phyloP scores from a whole-genome alignment of 2,329 filamentous ascomycete genomes.

The Fusarium fracticaudum region DNA sequence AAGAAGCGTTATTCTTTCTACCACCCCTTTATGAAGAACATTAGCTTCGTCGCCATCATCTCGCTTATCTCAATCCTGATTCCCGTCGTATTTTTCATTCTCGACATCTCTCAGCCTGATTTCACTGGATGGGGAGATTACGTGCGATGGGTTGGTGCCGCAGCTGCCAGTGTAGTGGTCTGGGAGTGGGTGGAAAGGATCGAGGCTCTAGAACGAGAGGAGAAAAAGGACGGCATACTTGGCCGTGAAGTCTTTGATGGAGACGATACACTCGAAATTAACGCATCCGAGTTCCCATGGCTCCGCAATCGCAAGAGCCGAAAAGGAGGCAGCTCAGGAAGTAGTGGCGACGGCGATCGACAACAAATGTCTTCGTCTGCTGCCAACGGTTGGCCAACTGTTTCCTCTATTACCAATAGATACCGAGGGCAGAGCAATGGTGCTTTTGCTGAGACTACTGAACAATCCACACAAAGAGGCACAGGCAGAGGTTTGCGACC shows the following conservation, averaged over 20 bases:
- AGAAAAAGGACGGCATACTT: constrained; percentile 92
- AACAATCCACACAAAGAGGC: constrained; percentile 41
- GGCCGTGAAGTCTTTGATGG: constrained; percentile 93
- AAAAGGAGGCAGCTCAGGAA: constrained; percentile 40
- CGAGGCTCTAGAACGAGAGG: constrained; percentile 89
- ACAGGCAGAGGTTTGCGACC: constrained; percentile 56
- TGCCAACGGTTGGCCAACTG: constrained; percentile 43
- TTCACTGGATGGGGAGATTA: constrained; percentile 95
- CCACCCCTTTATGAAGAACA: constrained; percentile 90
- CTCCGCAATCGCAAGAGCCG: constrained; percentile 50
- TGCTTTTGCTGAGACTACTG: constrained; percentile 30
- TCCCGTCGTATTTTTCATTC: constrained; percentile 90
- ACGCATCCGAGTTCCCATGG: constrained; percentile 62
- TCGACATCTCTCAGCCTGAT: constrained; percentile 86
- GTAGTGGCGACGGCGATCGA: constrained; percentile 21
- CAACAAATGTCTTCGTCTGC: constrained; percentile 24
- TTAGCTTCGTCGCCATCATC: constrained; percentile 80
- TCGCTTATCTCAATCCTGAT: constrained; percentile 86
- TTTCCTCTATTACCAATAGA: constrained; percentile 41
- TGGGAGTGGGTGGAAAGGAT: constrained; percentile 99
- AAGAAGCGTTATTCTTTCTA: constrained; percentile 93
- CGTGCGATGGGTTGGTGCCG: constrained; percentile 94
- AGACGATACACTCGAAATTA: constrained; percentile 85
- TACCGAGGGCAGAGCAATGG: constrained; percentile 38
- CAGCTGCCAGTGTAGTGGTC: constrained; percentile 93